phyloP scores from a whole-genome alignment of 345 rosid genomes.

The Heritiera fomes region DNA sequence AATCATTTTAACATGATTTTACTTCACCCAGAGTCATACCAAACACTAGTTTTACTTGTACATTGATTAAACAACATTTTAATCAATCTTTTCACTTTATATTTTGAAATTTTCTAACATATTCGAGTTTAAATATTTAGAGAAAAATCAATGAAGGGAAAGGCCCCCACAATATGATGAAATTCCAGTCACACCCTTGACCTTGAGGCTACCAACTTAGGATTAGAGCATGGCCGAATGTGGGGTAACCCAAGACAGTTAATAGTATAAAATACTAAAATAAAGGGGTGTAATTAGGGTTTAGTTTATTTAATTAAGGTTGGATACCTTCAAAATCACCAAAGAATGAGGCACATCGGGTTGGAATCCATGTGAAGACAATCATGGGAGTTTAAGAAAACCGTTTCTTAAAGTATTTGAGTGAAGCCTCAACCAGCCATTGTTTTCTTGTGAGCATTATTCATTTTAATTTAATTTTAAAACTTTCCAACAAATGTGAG shows the following conservation, averaged over 20 bases:
- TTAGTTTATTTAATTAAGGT: constrained; percentile 10
- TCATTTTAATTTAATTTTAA: not conserved
- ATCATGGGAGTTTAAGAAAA: constrained; percentile 29
- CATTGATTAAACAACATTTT: no score
- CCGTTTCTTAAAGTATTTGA: not conserved
- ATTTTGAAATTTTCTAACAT: no score
- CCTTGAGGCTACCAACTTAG: constrained; percentile 14
- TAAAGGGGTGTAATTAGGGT: constrained; percentile 9
- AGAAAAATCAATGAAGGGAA: not conserved
- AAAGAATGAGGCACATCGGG: constrained; percentile 23
- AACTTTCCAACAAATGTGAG: not conserved
- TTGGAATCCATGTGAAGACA: constrained; percentile 56
- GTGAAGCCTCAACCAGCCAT: constrained; percentile 27
- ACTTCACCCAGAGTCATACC: no score
- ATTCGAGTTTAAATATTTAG: no score
- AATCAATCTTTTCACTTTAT: no score
- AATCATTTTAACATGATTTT: no score
- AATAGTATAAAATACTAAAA: not conserved
- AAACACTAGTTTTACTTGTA: no score
- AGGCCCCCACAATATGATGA: not conserved
- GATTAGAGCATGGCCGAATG: not conserved
- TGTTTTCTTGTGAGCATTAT: constrained; percentile 20
- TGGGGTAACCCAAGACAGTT: constrained; percentile 10
- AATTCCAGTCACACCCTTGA: constrained; percentile 11
- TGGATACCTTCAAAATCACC: constrained; percentile 18